Evolutionary conservation across 2,329 filamentous ascomycete genomes (phyloP), one percentile per base, ranked within the genome.

Genomic region (Dactylellina cionopaga): DNA sequence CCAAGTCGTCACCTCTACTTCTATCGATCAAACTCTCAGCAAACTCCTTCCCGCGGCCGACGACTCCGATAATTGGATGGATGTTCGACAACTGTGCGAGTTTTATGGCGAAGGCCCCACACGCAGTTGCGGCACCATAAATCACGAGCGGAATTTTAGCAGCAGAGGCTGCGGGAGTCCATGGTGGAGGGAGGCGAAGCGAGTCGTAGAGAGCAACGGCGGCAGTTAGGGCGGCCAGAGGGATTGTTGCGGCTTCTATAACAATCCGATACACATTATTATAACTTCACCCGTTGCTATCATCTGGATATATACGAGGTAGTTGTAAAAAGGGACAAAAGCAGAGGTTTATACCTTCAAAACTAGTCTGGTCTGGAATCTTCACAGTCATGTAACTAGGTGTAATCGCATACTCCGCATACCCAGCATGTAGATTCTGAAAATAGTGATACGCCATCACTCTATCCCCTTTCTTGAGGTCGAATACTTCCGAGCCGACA

Each of bases 201-300:
- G 78, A 76, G 24, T 80, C 77, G 76, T 83, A 87, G 0, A 88
- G 77, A 0, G 81, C 84, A 1, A 87, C 44, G 0, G 83, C 84
- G 1, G 85, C 82, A 0, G 85, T 88, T 78, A 87, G 81, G 5
- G 82, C 83, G 2, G 85, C 83, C 0, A 88, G 80, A 0, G 86
- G 86, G 33, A 87, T 82, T 0, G 85, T 85, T 13, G 86, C 83
- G 1, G 83, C 86, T 78, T 86, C 85, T 81, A n/a, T n/a, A n/a
- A n/a, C n/a, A n/a, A n/a, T n/a, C n/a, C n/a, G n/a, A n/a, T n/a
- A n/a, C n/a, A n/a, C n/a, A n/a, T n/a, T n/a, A n/a, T n/a, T n/a
- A n/a, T n/a, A n/a, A n/a, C n/a, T n/a, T n/a, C n/a, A n/a, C n/a
- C n/a, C n/a, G n/a, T n/a, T n/a, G n/a, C n/a, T n/a, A n/a, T n/a